These are phyloP conservation scores for Coniochaeta pulveracea DNA, from an alignment of 2,329 filamentous ascomycete genomes.

Conservation along the genomic window DNA sequence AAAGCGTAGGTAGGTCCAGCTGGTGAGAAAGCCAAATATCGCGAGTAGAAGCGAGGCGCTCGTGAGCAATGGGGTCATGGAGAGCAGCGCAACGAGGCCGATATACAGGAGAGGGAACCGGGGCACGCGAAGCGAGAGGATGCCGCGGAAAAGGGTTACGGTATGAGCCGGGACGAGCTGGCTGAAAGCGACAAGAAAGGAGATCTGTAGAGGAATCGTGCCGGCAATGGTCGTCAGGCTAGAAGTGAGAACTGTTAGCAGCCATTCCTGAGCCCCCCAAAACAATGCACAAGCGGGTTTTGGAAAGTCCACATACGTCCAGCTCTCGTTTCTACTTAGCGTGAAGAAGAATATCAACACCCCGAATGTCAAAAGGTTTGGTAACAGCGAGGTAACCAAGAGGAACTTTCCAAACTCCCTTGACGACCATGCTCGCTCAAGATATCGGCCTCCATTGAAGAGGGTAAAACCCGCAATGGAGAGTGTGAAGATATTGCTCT, in stretches of 20 bases:
- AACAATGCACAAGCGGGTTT: conserved; percentile 6
- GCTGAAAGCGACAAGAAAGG: conserved; percentile 94
- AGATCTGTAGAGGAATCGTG: conserved; percentile 78
- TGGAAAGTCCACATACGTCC: conserved; percentile 45
- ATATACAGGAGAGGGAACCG: conserved; percentile 62
- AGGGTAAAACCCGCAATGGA: conserved; percentile 65
- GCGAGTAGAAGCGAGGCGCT: conserved; percentile 71
- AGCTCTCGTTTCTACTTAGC: conserved; percentile 53
- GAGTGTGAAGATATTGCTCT: conserved; percentile 85
- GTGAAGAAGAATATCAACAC: conserved; percentile 61
- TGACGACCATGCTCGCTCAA: conserved; percentile 92
- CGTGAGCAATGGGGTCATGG: conserved; percentile 45
- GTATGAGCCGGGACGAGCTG: conserved; percentile 96
- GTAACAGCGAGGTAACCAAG: conserved; percentile 62
- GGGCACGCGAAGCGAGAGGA: conserved; percentile 79
- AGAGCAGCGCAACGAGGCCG: conserved; percentile 56
- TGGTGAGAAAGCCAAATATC: conserved; percentile 70
- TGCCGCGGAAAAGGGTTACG: conserved; percentile 80
- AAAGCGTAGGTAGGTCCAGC: conserved; percentile 95
- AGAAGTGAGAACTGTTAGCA: conserved; percentile 11
- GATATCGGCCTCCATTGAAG: conserved; percentile 86
- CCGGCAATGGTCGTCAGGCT: conserved; percentile 78
- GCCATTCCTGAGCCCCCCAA: too few relatives aligned
- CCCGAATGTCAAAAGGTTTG: conserved; percentile 63
- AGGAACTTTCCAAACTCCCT: conserved; percentile 88